These are phyloP conservation scores for Pseudodiploospora longispora DNA, from an alignment of 2,329 filamentous ascomycete species.

Conservation along the genomic window DNA sequence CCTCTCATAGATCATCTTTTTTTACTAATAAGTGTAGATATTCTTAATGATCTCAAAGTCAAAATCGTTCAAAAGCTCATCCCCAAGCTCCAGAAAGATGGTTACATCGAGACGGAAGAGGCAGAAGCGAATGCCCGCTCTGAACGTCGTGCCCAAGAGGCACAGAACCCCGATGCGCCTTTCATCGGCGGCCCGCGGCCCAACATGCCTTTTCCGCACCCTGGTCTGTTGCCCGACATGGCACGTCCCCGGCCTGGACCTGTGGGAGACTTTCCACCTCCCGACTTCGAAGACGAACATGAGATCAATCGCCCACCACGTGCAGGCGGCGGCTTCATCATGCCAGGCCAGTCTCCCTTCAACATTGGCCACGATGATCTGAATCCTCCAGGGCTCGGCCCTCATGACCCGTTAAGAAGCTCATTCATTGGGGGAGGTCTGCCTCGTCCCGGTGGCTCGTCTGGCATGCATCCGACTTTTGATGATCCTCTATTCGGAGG, in stretches of 20 bases:
- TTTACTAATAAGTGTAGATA: conserved; percentile 32
- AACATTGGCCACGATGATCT: conserved; percentile 80
- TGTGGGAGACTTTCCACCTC: conserved; percentile 68
- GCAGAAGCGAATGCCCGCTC: conserved; percentile 33
- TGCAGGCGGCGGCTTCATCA: conserved; percentile 13
- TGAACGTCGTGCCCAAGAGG: conserved; percentile 32
- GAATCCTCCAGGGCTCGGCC: conserved; percentile 78
- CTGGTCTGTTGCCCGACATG: conserved; percentile 55
- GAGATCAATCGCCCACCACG: conserved; percentile 61
- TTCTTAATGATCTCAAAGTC: conserved; percentile 65
- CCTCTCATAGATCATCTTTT: background rate
- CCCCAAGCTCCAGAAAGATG: conserved; percentile 67
- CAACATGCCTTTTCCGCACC: conserved; percentile 57
- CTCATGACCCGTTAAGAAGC: conserved; percentile 70
- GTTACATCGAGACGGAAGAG: conserved; percentile 58
- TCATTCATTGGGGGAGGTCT: conserved; percentile 55
- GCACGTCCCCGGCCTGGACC: conserved; percentile 59
- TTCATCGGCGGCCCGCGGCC: conserved; percentile 43
- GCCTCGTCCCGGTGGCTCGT: conserved; percentile 50
- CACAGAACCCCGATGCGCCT: conserved; percentile 23
- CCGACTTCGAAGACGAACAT: conserved; percentile 88
- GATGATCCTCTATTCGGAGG: conserved; percentile 80
- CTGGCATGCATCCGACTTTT: conserved; percentile 94
- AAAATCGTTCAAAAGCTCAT: conserved; percentile 79
- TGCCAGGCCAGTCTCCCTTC: conserved; percentile 46